Base-by-base conservation (phyloP, 2,329 filamentous ascomycete genomes). In the Ascochyta koolunga region DNA sequence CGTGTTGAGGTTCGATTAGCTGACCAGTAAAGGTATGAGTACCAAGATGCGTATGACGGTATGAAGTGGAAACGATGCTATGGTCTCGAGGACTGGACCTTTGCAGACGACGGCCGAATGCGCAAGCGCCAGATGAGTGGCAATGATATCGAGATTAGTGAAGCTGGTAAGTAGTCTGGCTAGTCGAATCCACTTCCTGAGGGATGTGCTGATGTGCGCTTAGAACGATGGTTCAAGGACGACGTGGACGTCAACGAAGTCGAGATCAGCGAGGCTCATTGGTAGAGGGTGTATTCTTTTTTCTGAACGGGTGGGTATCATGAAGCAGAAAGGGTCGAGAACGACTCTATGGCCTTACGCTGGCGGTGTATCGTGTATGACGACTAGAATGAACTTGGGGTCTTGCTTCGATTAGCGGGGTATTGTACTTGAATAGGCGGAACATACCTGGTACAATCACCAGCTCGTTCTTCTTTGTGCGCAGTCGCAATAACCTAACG, bases 401-500 rank as follows among this genome's bases (percentile, higher is more conserved):
- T 93, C 90, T 73, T 53, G 22, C 15, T 19, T 58, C 35, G 1
- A 35, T 70, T 55, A 73, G 63, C 48, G 8, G 10, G 18, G 39
- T 19, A 11, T 25, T 15, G 33, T 24, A 8, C 25, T n/a, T 19
- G 15, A 21, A 18, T 5, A 27, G 8, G 11, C 37, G 21, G 5
- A 25, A 53, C 73, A 40, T 71, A 82, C 80, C 80, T 47, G 89
- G 90, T 18, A 93, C 88, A 67, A 95, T 90, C 54, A 95, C 88
- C 58, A 95, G 78, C 74, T 96, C 91, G 65, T 92, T 89, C 74
- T 90, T 92, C 79, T 87, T 91, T n/a, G 90, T 93, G 61, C 91
- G 83, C 60, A 96, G 71, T 59, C 90, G 82, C 45, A 95, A 75
- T 41, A 95, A 79, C 76, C 88, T 91, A 59, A 93, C 76, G 70